Base-by-base conservation (phyloP, 805 yeast species). In the Sugiyamaella marilandica region DNA sequence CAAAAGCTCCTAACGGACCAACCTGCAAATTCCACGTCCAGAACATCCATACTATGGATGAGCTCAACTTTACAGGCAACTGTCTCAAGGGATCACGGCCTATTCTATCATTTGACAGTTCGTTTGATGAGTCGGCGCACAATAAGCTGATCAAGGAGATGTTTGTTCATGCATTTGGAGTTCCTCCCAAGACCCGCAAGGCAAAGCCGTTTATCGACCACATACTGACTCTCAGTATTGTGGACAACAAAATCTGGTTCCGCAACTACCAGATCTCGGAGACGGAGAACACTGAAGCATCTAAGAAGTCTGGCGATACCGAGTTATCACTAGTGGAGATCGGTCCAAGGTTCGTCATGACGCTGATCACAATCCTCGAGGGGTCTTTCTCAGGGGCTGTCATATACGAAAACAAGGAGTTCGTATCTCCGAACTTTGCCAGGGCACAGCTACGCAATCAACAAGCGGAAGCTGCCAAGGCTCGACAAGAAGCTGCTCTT, bases 351-450 rank as follows among this genome's bases (percentile, higher is more conserved):
- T 85, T 90, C 59, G 98, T 94, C 33, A 77, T 94, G 74, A 92
- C 98, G 2, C 83, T 85, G 58, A 91, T 94, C 61, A 84, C 95
- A 55, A 82, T 94, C 50, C 77, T 92, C 58, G 98, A 94, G 74
- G 99, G 99, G 47, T 89, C 97, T 1, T 94, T 94, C 64, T 92
- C 97, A 52, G 99, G 99, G 18, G 97, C 98, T 59, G 89, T 91
- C 78, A 90, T 94, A 59, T 94, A 88, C 72, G 98, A 94, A 66
- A 94, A 94, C 75, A 91, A 88, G 75, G 94, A 92, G 71, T 94
- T 87, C 70, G 96, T 94, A 46, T 87, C 96, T 55, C 99, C 99
- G 59, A 94, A 94, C 76, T 82, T 87, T 55, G 92, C 85, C 37
- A 86, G 99, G 75, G 88, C 99, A 10, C 97, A 91, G 75, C 56